phyloP scores from a whole-genome alignment of 768 basidiomycete species.

The Agaricus bisporus region DNA sequence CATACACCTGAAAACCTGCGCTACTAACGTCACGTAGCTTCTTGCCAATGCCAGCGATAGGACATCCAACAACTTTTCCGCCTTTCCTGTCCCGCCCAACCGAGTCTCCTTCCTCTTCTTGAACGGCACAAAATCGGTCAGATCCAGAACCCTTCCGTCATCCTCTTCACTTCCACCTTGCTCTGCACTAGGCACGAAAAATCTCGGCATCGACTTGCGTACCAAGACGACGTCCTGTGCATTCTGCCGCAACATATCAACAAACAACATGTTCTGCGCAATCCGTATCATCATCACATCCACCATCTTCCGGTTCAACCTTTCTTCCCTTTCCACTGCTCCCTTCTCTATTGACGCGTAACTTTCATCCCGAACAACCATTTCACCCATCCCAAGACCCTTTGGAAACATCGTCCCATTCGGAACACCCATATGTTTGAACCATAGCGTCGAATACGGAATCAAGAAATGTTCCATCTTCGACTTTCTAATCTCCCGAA shows the following conservation, averaged over 20 bases:
- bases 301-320: constrained; percentile 36
- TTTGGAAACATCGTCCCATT: constrained; percentile 58
- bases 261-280: constrained; percentile 65
- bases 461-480: constrained; percentile 66
- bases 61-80: constrained; percentile 21
- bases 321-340: constrained; percentile 24
- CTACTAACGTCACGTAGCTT: constrained; percentile 62
- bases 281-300: constrained; percentile 59
- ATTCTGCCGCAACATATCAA: constrained; percentile 57
- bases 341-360: constrained; percentile 56
- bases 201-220: constrained; percentile 56
- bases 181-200: constrained; percentile 48
- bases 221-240: constrained; percentile 63
- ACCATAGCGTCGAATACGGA: constrained; percentile 70
- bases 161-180: constrained; percentile 16
- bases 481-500: constrained; percentile 65
- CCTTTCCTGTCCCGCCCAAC: constrained; percentile 8
- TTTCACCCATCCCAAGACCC: constrained; percentile 14
- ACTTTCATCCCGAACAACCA: neutral
- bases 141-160: constrained; percentile 26
- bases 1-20: constrained; percentile 68
- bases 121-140: constrained; percentile 41
- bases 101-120: constrained; percentile 15
- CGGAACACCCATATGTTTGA: constrained; percentile 43
- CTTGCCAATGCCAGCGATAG: constrained; percentile 61